Conservation (phyloP, 495 filamentous ascomycete genomes). For the Annulohypoxylon nitens region DNA sequence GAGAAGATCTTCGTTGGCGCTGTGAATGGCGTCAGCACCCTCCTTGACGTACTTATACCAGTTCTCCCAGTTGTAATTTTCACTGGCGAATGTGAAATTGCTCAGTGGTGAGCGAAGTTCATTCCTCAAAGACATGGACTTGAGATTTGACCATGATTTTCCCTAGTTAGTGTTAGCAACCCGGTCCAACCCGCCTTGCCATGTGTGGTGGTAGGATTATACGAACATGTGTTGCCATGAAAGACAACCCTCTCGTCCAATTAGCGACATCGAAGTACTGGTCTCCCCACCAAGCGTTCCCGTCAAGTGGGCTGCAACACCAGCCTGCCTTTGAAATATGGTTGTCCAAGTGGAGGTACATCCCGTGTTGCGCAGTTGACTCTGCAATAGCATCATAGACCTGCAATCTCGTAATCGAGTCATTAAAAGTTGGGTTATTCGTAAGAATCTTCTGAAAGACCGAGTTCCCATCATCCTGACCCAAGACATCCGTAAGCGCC, state of each 20-base stretch:
- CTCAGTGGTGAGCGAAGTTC: conserved; percentile 61
- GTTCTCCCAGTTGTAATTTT: conserved; percentile 63
- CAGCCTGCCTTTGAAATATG: conserved; percentile 70
- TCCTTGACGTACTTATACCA: conserved; percentile 64
- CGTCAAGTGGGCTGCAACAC: conserved; percentile 67
- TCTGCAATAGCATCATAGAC: conserved; percentile 64
- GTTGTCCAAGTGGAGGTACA: conserved; percentile 71
- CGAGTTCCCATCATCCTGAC: conserved; percentile 55
- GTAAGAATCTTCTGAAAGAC: conserved; percentile 57
- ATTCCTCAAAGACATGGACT: conserved; percentile 67
- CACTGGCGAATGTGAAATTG: conserved; percentile 43
- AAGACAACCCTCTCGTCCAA: conserved; percentile 66
- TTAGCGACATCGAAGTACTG: conserved; percentile 65
- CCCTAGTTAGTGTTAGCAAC: conserved; percentile 48
- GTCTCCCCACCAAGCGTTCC: conserved; percentile 71
- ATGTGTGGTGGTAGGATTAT: neutral
- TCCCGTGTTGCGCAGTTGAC: conserved; percentile 60
- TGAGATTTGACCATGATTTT: conserved; percentile 60
- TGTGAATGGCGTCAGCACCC: conserved; percentile 61
- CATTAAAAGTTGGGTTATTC: conserved; percentile 62
- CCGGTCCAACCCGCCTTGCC: neutral
- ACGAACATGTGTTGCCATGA: conserved; percentile 66
- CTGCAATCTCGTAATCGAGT: conserved; percentile 61
- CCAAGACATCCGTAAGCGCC: conserved; percentile 61
- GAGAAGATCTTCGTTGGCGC: conserved; percentile 64